These are phyloP conservation scores for Xylariaceae sp. DNA, from an alignment of 2,329 filamentous ascomycete genomes.

Conservation along the genomic window DNA sequence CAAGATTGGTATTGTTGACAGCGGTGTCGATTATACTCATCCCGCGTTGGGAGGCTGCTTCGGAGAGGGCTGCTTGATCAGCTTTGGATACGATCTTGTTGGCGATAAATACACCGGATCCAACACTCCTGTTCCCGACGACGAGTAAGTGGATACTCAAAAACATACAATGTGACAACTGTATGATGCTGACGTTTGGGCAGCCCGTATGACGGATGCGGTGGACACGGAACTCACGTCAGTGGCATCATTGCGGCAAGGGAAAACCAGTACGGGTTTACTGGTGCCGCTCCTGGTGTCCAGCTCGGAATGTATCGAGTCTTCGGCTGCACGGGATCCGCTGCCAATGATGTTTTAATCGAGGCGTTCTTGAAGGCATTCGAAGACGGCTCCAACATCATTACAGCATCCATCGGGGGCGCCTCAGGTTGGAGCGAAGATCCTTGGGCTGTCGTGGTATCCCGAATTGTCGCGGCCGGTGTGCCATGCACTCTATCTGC, in stretches of 20 bases:
- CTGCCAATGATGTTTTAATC: slow-evolving; percentile 48
- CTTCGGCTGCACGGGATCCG: slow-evolving; percentile 49
- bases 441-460: slow-evolving; percentile 45
- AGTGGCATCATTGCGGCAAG: slow-evolving; percentile 59
- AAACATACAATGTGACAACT: too few species aligned
- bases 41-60: slow-evolving; percentile 61
- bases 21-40: slow-evolving; percentile 57
- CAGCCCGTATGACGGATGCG: slow-evolving; percentile 49
- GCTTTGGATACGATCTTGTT: slow-evolving; percentile 43
- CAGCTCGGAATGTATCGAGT: slow-evolving; percentile 53
- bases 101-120: slow-evolving; percentile 47
- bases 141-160: slow-evolving; percentile 19
- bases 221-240: slow-evolving; percentile 55
- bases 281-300: slow-evolving; percentile 52
- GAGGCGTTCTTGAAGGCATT: slow-evolving; percentile 55
- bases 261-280: slow-evolving; percentile 47
- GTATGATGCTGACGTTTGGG: slow-evolving; percentile 27
- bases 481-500: slow-evolving; percentile 50
- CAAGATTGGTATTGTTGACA: slow-evolving; percentile 50
- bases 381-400: slow-evolving; percentile 54
- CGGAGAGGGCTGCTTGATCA: slow-evolving; percentile 53
- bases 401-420: slow-evolving; percentile 51
- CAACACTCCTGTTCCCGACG: slow-evolving; percentile 29
- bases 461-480: slow-evolving; percentile 48
- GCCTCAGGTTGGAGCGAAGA: slow-evolving; percentile 49